These are phyloP conservation scores for Lasiodiplodia sp. DNA, from an alignment of 2,329 filamentous ascomycete species.

Conservation along the genomic window DNA sequence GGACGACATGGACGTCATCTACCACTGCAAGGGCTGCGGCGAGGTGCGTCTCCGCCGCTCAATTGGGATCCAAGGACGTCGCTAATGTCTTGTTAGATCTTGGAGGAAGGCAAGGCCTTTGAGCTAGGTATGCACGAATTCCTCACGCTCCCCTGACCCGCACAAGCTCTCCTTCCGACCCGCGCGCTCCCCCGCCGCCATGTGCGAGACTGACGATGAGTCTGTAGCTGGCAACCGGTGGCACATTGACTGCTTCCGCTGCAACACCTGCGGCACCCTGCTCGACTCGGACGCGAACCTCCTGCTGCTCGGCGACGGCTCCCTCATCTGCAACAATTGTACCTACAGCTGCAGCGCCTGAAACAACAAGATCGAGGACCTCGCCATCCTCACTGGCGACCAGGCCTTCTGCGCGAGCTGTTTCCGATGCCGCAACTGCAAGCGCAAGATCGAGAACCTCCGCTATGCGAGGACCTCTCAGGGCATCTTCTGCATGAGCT, in stretches of 20 bases:
- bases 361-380: slow-evolving; percentile 95
- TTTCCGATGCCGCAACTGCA: slow-evolving; percentile 97
- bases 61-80: slow-evolving; percentile 16
- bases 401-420: slow-evolving; percentile 98
- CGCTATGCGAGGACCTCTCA: slow-evolving; percentile 97
- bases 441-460: slow-evolving; percentile 97
- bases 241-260: slow-evolving; percentile 99
- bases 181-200: slow-evolving; percentile 6
- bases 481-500: slow-evolving; percentile 99
- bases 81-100: slow-evolving; percentile 67
- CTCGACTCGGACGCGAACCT: slow-evolving; percentile 99
- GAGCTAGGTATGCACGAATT: slow-evolving; percentile 76
- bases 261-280: slow-evolving; percentile 92
- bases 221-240: slow-evolving; percentile 86
- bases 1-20: slow-evolving; percentile 54
- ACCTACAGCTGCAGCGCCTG: slow-evolving; percentile 98
- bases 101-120: slow-evolving; percentile 98
- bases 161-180: slow-evolving; percentile 9
- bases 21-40: slow-evolving; percentile 71
- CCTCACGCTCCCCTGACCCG: slow-evolving; percentile 30
- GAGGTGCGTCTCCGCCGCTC: slow-evolving; percentile 41
- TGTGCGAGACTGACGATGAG: slow-evolving; percentile 22
- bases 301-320: slow-evolving; percentile 94
- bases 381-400: slow-evolving; percentile 95
- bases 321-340: slow-evolving; percentile 98